Base-by-base conservation (phyloP, 495 filamentous ascomycete genomes). In the Annulohypoxylon stygium region DNA sequence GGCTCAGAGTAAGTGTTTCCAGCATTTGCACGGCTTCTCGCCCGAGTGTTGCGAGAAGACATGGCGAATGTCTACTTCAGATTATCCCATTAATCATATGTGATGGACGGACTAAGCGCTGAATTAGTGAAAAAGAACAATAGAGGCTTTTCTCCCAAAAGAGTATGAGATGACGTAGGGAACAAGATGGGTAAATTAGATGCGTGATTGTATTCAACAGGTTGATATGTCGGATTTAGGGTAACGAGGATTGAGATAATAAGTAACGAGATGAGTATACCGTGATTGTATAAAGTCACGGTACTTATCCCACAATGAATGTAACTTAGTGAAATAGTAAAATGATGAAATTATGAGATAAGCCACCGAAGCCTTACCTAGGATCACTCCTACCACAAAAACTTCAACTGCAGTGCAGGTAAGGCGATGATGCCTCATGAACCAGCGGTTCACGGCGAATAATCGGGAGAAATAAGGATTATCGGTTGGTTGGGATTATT, bases 1-100 rank as follows among this genome's bases (percentile, higher is more conserved):
- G 76, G 75, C 20, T 64, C 72, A 61, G 26, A 53, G 37, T 53
- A 59, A 11, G 62, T 10, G 20, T 23, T 58, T 48, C 51, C 61
- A 16, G 60, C 64, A 12, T 51, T 55, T 25, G 65, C 58, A 37
- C 71, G 71, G 34, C 74, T 79, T 39, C 65, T 64, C 30, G 75
- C 62, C n/a, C 80, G 71, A 18, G 75, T 76, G 12, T 54, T 75
- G 14, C 74, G 76, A 34, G 74, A 69, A 37, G 79, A 79, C 80
- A 81, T 81, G 25, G 25, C 73, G 36, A 45, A 37, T 55, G 18
- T 33, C 61, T 11, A 18, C 9, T 62, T 14, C 14, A 26, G 33
- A 14, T 51, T 23, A 9, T 34, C 54, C 45, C 51, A 33, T 26
- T 37, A 25, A 47, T 20, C 43, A 3, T 47, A 47, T 48, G 61